phyloP scores from a whole-genome alignment of 352 stramenopile species.

The Plasmopara viticola region DNA sequence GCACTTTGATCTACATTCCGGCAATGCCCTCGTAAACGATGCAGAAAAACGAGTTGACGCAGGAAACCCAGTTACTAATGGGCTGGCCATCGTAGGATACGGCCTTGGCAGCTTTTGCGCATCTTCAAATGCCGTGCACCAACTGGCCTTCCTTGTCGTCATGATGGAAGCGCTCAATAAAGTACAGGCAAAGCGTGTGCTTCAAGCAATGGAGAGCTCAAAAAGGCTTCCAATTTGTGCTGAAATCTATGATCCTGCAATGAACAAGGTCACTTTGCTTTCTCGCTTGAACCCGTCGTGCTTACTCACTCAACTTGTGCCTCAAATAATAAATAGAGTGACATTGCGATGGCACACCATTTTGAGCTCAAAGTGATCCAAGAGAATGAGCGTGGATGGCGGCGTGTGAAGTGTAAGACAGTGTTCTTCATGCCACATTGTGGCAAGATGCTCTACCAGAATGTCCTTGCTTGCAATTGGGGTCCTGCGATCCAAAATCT shows the following conservation, averaged over 20 bases:
- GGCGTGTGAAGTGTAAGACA: conserved; percentile 33
- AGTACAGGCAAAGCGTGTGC: background rate
- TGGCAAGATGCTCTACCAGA: conserved; percentile 80
- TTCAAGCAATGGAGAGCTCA: background rate
- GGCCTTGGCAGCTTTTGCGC: conserved; percentile 68
- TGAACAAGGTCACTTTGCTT: conserved; percentile 48
- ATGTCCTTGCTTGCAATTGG: conserved; percentile 85
- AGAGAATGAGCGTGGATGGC: conserved; percentile 57
- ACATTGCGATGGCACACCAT: conserved; percentile 39
- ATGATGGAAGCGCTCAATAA: conserved; percentile 24
- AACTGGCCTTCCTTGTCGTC: conserved; percentile 57
- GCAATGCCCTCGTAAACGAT: conserved; percentile 1
- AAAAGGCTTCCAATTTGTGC: conserved; percentile 5
- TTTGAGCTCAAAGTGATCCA: conserved; percentile 43
- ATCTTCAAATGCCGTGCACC: conserved; percentile 69
- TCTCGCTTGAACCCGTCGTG: background rate
- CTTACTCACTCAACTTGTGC: conserved; percentile 3
- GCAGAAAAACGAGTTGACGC: conserved; percentile 3
- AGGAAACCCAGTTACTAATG: background rate
- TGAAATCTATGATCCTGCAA: conserved; percentile 74
- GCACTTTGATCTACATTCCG: conserved; percentile 22
- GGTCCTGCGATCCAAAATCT: conserved; percentile 29
- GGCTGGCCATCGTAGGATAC: conserved; percentile 49
- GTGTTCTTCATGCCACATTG: conserved; percentile 93
- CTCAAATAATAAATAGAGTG: conserved; percentile 32